These are phyloP conservation scores for Arthroderma uncinatum DNA, from an alignment of 2,329 filamentous ascomycete genomes.

Conservation along the genomic window DNA sequence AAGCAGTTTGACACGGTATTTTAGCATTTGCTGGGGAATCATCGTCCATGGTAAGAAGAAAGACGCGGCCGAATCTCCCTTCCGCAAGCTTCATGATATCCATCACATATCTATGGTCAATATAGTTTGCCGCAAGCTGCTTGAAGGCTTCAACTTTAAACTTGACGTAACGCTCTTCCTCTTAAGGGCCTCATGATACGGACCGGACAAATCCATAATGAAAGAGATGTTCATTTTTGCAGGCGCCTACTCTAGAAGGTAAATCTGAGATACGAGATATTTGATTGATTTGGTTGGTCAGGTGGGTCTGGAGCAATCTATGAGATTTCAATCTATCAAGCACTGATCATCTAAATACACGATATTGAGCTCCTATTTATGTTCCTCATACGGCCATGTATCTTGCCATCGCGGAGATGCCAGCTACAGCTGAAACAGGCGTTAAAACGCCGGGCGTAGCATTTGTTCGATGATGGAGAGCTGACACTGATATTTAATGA, in stretches of 20 bases:
- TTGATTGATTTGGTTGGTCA: no score
- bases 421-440: no score
- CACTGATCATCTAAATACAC: no score
- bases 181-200: conserved; percentile 10
- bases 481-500: no score
- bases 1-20: conserved; percentile 19
- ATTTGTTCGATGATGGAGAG: no score
- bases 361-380: no score
- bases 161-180: conserved; percentile 10
- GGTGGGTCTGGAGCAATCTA: no score
- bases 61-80: conserved; percentile 20
- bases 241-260: neutral
- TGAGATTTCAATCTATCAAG: no score
- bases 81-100: conserved; percentile 17
- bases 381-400: no score
- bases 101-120: conserved; percentile 8
- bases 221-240: conserved; percentile 12
- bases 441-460: no score
- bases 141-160: conserved; percentile 14
- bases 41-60: conserved; percentile 17
- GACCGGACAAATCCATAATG: conserved; percentile 11
- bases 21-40: conserved; percentile 19
- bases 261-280: no score
- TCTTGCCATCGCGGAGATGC: no score
- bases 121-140: conserved; percentile 8